phyloP scores from a whole-genome alignment of 805 yeast genomes.

The Saturnispora galanensis region DNA sequence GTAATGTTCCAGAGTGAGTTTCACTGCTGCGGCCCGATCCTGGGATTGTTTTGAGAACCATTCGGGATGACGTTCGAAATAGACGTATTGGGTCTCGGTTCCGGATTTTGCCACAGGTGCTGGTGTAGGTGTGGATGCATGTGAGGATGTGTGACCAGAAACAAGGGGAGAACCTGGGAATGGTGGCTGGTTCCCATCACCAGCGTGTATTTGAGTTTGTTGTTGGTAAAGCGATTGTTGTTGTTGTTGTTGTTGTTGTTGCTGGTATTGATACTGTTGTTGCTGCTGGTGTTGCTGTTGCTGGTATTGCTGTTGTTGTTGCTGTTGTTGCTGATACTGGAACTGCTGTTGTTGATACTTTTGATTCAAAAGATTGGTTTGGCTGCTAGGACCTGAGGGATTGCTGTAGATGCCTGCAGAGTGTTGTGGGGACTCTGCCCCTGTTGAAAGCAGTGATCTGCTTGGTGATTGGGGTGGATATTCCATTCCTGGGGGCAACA shows the following conservation, averaged over 20 bases:
- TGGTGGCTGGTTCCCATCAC: too few species aligned
- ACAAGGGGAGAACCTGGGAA: too few species aligned
- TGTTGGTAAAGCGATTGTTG: conserved; percentile 9
- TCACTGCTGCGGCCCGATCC: conserved; percentile 77
- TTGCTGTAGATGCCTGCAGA: neutral
- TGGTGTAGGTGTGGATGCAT: neutral
- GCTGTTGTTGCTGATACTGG: conserved; percentile 12
- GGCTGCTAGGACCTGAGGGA: neutral
- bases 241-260: conserved; percentile 14
- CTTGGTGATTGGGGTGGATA: neutral
- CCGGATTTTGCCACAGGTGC: neutral
- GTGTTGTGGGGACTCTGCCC: neutral
- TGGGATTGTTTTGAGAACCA: conserved; percentile 62
- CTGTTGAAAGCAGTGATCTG: neutral
- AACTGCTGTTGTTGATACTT: conserved; percentile 18
- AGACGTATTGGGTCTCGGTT: conserved; percentile 40
- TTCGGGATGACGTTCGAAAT: conserved; percentile 78
- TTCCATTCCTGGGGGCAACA: neutral
- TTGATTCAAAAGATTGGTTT: conserved; percentile 1
- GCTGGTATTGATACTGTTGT: conserved; percentile 1
- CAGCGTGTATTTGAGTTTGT: conserved; percentile 6
- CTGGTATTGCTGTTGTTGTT: conserved; percentile 15
- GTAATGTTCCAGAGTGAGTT: conserved; percentile 71
- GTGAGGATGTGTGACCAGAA: too few species aligned
- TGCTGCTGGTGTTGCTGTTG: neutral